phyloP scores from a whole-genome alignment of 352 stramenopile species.

The Saprolegnia diclina region DNA sequence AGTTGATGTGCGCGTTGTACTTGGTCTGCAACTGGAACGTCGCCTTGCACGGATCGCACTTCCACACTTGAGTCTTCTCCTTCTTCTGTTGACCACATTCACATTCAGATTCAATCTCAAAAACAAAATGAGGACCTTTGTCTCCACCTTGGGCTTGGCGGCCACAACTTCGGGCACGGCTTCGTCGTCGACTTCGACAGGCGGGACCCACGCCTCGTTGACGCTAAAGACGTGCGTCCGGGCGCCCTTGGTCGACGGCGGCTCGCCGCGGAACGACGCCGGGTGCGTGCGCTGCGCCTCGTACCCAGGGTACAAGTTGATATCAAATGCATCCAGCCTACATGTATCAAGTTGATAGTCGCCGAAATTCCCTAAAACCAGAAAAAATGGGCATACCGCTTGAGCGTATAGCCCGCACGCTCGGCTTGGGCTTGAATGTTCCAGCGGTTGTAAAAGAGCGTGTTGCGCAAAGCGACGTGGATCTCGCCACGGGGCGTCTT shows the following conservation, averaged over 20 bases:
- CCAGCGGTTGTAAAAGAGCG: slow-evolving; percentile 82
- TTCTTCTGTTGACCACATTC: neutral
- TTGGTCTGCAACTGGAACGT: slow-evolving; percentile 66
- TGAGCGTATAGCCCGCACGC: slow-evolving; percentile 56
- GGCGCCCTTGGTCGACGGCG: slow-evolving; percentile 59
- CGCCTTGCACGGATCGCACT: slow-evolving; percentile 51
- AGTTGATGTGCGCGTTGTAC: slow-evolving; percentile 84
- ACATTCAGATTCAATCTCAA: slow-evolving; percentile 17
- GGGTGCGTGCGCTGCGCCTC: slow-evolving; percentile 70
- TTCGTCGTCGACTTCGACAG: slow-evolving; percentile 20
- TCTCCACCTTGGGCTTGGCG: slow-evolving; percentile 23
- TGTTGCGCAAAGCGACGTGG: slow-evolving; percentile 69
- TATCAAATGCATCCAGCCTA: slow-evolving; percentile 60
- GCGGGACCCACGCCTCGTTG: slow-evolving; percentile 31
- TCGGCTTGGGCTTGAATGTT: slow-evolving; percentile 62
- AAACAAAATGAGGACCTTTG: neutral
- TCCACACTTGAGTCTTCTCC: slow-evolving; percentile 29
- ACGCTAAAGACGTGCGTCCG: slow-evolving; percentile 62
- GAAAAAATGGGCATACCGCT: slow-evolving; percentile 35
- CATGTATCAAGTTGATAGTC: neutral
- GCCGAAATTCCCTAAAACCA: neutral
- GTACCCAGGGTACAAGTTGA: slow-evolving; percentile 65
- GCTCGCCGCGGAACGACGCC: slow-evolving; percentile 63
- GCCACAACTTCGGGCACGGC: slow-evolving; percentile 30
- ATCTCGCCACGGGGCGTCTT: slow-evolving; percentile 57